Evolutionary conservation across 495 filamentous ascomycete species (phyloP).

Genomic region (Geopyxis carbonaria): DNA sequence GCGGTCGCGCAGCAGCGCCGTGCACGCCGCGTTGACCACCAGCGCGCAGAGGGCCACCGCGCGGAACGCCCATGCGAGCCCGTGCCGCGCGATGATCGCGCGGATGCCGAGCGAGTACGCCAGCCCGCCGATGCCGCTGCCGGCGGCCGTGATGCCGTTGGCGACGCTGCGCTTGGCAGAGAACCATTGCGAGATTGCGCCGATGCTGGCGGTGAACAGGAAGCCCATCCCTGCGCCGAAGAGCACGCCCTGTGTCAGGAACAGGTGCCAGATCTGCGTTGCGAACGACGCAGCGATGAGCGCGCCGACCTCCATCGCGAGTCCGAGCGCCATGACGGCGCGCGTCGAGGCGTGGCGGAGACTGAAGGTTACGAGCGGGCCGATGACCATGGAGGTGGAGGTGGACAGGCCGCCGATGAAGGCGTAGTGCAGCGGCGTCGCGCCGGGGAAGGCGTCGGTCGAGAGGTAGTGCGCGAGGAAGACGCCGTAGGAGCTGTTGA

Average conservation of each 20-base stretch:
- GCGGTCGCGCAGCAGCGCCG: conserved; percentile 45
- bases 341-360: conserved; percentile 38
- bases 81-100: conserved; percentile 42
- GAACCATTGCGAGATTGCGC: conserved; percentile 70
- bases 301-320: conserved; percentile 40
- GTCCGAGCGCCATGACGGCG: conserved; percentile 41
- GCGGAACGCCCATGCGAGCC: conserved; percentile 49
- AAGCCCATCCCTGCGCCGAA: conserved; percentile 66
- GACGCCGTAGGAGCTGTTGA: conserved; percentile 46
- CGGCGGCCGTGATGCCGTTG: conserved; percentile 53
- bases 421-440: conserved; percentile 45
- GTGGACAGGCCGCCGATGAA: conserved; percentile 59
- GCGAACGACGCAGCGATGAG: conserved; percentile 53
- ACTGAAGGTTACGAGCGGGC: conserved; percentile 46
- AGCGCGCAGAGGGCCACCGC: conserved; percentile 46
- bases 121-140: conserved; percentile 60
- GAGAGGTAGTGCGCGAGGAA: conserved; percentile 56
- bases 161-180: conserved; percentile 48
- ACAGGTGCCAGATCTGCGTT: conserved; percentile 52
- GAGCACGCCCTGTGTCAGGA: conserved; percentile 58
- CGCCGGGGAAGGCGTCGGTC: conserved; percentile 38
- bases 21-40: conserved; percentile 40
- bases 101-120: conserved; percentile 36
- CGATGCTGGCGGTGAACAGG: conserved; percentile 52
- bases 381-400: conserved; percentile 44